These are phyloP conservation scores for Melampsora occidentalis DNA, from an alignment of 1,284 basidiomycete species.

Conservation along the genomic window DNA sequence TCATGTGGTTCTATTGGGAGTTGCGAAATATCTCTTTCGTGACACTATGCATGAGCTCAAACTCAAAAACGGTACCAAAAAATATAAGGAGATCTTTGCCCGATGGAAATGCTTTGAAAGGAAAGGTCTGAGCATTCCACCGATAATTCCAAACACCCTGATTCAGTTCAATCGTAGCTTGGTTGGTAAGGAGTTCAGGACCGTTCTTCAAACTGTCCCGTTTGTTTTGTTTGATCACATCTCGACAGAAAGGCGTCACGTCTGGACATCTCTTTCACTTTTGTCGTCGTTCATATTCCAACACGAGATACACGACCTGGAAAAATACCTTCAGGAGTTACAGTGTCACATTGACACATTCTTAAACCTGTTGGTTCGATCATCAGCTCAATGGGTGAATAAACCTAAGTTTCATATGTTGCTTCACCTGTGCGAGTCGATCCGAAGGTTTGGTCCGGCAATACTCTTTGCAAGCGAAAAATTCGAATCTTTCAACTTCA, in stretches of 20 bases:
- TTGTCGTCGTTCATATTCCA: slow-evolving; percentile 55
- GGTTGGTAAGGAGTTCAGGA: slow-evolving; percentile 54
- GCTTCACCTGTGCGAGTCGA: slow-evolving; percentile 1
- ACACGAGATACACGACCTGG: slow-evolving; percentile 53
- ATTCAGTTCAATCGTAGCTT: slow-evolving; percentile 53
- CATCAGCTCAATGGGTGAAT: background rate
- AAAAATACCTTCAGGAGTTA: slow-evolving; percentile 51
- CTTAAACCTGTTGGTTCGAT: background rate
- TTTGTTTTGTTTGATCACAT: slow-evolving; percentile 55
- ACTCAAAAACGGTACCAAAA: slow-evolving; percentile 40
- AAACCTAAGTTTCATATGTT: slow-evolving; percentile 36
- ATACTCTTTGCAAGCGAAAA: slow-evolving; percentile 22
- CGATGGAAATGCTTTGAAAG: slow-evolving; percentile 50
- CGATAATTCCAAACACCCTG: slow-evolving; percentile 49
- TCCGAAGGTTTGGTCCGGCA: slow-evolving; percentile 10
- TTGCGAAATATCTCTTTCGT: slow-evolving; percentile 56
- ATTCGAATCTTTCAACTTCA: slow-evolving; percentile 22
- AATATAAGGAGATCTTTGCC: slow-evolving; percentile 48
- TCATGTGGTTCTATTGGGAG: slow-evolving; percentile 54
- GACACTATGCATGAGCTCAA: slow-evolving; percentile 51
- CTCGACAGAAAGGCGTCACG: too few species aligned
- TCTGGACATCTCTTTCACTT: slow-evolving; percentile 53
- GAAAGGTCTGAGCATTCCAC: slow-evolving; percentile 49
- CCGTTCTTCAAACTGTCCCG: slow-evolving; percentile 54
- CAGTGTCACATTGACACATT: background rate